Evolutionary conservation across 768 basidiomycete genomes (phyloP).

Genomic region (Pleurotus sapidus): DNA sequence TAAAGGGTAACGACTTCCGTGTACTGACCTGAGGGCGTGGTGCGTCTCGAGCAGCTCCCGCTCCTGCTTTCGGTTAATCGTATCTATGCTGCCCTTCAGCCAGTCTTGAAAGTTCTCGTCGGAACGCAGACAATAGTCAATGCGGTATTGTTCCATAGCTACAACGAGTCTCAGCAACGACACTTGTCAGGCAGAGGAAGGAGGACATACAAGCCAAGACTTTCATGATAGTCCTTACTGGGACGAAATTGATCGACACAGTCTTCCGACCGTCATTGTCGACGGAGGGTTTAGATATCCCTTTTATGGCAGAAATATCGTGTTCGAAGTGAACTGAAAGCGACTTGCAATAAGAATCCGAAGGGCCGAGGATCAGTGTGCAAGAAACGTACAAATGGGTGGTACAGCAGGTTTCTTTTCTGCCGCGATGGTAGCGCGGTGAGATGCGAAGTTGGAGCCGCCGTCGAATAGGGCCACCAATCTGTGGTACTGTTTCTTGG

Average conservation of each 20-base stretch:
- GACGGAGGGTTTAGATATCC: not conserved
- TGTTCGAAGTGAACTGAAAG: not conserved
- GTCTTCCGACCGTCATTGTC: not conserved
- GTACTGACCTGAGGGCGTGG: not conserved
- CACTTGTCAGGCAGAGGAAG: not conserved
- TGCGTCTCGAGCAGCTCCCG: not conserved
- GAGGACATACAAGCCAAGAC: not conserved
- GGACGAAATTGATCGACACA: not conserved
- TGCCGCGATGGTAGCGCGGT: constrained; percentile 22
- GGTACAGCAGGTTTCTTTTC: constrained; percentile 27
- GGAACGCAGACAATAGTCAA: not conserved
- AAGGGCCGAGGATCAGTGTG: not conserved
- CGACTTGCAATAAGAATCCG: not conserved
- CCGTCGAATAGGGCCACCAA: constrained; percentile 28
- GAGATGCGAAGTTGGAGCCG: constrained; percentile 21
- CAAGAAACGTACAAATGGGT: constrained; percentile 21
- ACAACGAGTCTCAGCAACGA: not conserved
- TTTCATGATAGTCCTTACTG: not conserved
- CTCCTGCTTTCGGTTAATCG: not conserved
- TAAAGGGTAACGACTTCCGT: not conserved
- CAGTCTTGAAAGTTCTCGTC: constrained; percentile 5
- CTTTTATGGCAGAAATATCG: not conserved
- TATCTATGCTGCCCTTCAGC: not conserved
- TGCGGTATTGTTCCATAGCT: constrained; percentile 1
- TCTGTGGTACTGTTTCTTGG: constrained; percentile 25